Conservation (phyloP, 495 filamentous ascomycete genomes). For the Annulohypoxylon nitens region DNA sequence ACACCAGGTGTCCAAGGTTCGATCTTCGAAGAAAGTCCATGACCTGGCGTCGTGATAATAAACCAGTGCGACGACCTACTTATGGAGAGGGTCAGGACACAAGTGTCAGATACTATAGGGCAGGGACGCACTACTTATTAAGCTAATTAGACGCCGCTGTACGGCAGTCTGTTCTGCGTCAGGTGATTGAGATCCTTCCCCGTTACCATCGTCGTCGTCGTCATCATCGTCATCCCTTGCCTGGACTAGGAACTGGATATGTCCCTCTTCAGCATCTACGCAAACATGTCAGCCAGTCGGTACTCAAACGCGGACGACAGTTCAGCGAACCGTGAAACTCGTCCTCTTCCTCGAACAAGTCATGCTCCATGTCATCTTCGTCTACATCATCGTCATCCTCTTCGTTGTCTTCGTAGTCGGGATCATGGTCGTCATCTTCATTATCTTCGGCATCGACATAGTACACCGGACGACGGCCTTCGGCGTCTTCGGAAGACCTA, state of each 20-base stretch:
- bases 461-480: constrained; percentile 32
- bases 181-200: constrained; percentile 27
- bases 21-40: constrained; percentile 62
- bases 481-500: constrained; percentile 40
- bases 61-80: constrained; percentile 47
- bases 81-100: constrained; percentile 31
- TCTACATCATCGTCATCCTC: constrained; percentile 56
- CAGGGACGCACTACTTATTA: constrained; percentile 48
- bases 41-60: constrained; percentile 61
- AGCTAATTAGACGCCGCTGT: constrained; percentile 49
- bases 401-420: constrained; percentile 64
- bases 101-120: neutral
- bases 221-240: constrained; percentile 54
- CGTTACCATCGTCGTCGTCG: constrained; percentile 35
- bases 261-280: constrained; percentile 49
- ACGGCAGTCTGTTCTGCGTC: constrained; percentile 40
- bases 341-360: constrained; percentile 57
- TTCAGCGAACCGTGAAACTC: constrained; percentile 56
- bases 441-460: constrained; percentile 50
- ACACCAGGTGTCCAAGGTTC: constrained; percentile 54
- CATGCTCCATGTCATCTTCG: constrained; percentile 55
- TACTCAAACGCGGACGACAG: constrained; percentile 30
- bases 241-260: constrained; percentile 50
- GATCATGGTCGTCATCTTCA: constrained; percentile 60
- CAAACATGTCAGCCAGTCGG: neutral